These are phyloP conservation scores for Rhizophagus sp. DNA, from an alignment of 192 early-diverging fungal genomes.

Conservation along the genomic window DNA sequence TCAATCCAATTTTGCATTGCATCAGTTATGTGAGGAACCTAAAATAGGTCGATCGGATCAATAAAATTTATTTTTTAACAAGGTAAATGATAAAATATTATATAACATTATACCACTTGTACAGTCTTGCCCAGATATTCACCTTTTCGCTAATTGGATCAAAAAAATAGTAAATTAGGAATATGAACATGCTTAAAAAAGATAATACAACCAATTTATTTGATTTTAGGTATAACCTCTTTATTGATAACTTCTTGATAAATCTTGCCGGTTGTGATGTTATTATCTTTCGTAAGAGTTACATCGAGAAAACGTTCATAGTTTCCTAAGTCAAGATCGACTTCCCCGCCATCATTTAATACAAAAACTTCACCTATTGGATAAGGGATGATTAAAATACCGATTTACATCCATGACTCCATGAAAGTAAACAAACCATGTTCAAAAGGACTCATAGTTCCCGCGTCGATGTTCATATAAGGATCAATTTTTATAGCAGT, in stretches of 20 bases:
- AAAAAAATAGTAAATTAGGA: neutral
- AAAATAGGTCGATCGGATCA: conserved; percentile 9
- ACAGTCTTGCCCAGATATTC: conserved; percentile 99
- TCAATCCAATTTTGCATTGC: conserved; percentile 99
- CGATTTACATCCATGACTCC: neutral
- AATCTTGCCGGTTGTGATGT: conserved; percentile 99
- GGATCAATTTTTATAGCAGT: conserved; percentile 99
- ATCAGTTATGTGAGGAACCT: conserved; percentile 95
- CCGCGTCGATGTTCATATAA: conserved; percentile 99
- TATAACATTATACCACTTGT: conserved; percentile 72
- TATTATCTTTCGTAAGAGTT: conserved; percentile 92
- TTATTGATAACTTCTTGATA: conserved; percentile 95
- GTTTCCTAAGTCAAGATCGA: conserved; percentile 98
- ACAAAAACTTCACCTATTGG: conserved; percentile 94
- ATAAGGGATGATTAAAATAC: neutral
- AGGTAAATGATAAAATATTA: neutral
- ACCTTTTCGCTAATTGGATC: conserved; percentile 66
- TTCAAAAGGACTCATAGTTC: conserved; percentile 94
- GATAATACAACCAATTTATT: neutral
- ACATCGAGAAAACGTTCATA: conserved; percentile 98
- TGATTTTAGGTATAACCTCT: conserved; percentile 35
- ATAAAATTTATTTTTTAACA: conserved; percentile 24
- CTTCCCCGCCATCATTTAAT: conserved; percentile 97
- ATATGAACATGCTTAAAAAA: neutral
- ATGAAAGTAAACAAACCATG: conserved; percentile 67